Evolutionary conservation across 2,329 filamentous ascomycete genomes (phyloP).

Genomic region (Trichoderma guizhouense): DNA sequence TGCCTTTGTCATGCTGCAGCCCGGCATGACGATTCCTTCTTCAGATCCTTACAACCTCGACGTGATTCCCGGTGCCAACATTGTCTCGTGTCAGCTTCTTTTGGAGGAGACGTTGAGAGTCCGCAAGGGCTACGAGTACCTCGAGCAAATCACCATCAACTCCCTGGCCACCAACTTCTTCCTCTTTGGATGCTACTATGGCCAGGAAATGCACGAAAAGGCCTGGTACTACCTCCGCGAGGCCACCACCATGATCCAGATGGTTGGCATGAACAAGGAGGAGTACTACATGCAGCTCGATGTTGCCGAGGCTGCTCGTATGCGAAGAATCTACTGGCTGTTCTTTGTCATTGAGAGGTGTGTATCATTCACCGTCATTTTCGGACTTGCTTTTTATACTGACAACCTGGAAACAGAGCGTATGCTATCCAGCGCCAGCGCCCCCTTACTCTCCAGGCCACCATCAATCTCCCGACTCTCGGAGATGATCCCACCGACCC

Average conservation of each 20-base stretch:
- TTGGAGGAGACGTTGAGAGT: slow-evolving; percentile 66
- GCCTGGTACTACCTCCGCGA: slow-evolving; percentile 80
- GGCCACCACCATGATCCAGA: slow-evolving; percentile 66
- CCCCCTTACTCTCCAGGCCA: slow-evolving; percentile 67
- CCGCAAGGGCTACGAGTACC: slow-evolving; percentile 59
- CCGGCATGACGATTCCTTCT: slow-evolving; percentile 59
- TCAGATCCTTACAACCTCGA: slow-evolving; percentile 56
- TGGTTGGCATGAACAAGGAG: slow-evolving; percentile 60
- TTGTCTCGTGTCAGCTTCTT: slow-evolving; percentile 62
- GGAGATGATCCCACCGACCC: slow-evolving; percentile 59
- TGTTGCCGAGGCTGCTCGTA: slow-evolving; percentile 57
- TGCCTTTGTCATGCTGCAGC: slow-evolving; percentile 67
- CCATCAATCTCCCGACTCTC: slow-evolving; percentile 62
- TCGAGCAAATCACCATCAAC: slow-evolving; percentile 54
- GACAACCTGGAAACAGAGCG: slow-evolving; percentile 41
- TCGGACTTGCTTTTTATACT: not conserved
- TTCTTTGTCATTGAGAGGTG: slow-evolving; percentile 69
- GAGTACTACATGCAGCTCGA: slow-evolving; percentile 59
- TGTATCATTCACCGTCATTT: slow-evolving; percentile 20
- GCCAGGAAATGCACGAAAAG: slow-evolving; percentile 68
- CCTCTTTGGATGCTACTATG: slow-evolving; percentile 69
- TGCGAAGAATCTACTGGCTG: slow-evolving; percentile 69
- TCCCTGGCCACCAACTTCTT: slow-evolving; percentile 74
- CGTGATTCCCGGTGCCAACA: slow-evolving; percentile 55
- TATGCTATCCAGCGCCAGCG: slow-evolving; percentile 69